Evolutionary conservation across 345 rosid genomes (phyloP).

Genomic region (Adansonia digitata): DNA sequence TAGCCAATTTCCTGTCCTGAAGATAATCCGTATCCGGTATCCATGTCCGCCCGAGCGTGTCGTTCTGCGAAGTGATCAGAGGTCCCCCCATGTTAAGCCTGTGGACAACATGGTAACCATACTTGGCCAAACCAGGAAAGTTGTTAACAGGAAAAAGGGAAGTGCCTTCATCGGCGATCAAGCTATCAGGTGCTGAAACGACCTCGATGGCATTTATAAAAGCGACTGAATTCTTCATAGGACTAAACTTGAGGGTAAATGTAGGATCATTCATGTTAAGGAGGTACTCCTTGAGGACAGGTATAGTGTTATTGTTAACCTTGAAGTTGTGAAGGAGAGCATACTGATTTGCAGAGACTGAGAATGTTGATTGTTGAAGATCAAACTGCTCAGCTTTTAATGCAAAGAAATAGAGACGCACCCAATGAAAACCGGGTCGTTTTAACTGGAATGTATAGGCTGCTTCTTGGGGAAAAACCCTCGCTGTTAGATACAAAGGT

Average conservation of each 20-base stretch:
- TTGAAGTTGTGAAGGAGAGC: conserved; percentile 64
- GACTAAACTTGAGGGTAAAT: conserved; percentile 41
- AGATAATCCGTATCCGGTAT: conserved; percentile 44
- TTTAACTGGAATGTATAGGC: conserved; percentile 47
- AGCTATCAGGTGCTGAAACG: conserved; percentile 61
- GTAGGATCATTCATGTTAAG: conserved; percentile 45
- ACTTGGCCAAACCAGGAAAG: conserved; percentile 38
- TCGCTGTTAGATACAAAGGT: conserved; percentile 50
- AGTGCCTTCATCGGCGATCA: conserved; percentile 47
- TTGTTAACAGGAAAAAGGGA: conserved; percentile 46
- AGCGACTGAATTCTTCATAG: conserved; percentile 57
- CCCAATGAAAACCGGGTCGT: conserved; percentile 68
- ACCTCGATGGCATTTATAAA: conserved; percentile 69
- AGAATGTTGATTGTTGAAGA: conserved; percentile 48
- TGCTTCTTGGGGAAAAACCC: conserved; percentile 53
- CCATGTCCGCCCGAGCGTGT: conserved; percentile 59
- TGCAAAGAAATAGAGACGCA: conserved; percentile 62
- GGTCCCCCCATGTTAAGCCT: conserved; percentile 77
- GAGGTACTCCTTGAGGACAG: conserved; percentile 55
- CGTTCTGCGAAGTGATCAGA: conserved; percentile 49
- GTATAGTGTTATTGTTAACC: conserved; percentile 26
- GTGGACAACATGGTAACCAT: conserved; percentile 48
- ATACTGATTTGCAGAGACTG: conserved; percentile 48
- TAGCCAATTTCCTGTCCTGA: conserved; percentile 38
- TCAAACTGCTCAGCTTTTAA: conserved; percentile 39